Base-by-base conservation (phyloP, 306 rosid species). In the Corylus heterophylla region DNA sequence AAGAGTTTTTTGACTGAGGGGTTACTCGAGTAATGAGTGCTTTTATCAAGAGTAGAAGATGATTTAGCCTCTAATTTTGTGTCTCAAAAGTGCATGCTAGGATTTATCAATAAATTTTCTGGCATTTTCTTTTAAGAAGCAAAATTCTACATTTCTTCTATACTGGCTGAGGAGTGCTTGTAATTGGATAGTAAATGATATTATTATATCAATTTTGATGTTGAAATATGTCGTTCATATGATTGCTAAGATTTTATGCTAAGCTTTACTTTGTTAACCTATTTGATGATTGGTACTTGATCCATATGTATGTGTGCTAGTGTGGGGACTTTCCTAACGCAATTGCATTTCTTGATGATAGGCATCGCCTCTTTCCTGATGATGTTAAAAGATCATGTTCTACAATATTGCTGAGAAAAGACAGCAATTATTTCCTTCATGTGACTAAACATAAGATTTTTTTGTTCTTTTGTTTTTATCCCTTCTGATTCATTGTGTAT, bases 311-410 rank as follows among this genome's bases (percentile, higher is more conserved):
- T 22, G 25, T 22, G 25, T 22, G 25, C 25, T 22, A 22, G 25
- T 22, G 25, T 22, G 25, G 25, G 25, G 25, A 22, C 25, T 22
- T 22, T 22, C 25, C 25, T 22, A 80, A 82, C 78, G 47, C 70
- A 67, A 61, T 75, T 35, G 72, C 78, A 14, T 29, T 66, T 64
- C 44, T 55, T n/a, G 63, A 69, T 79, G 83, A 77, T 86, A 95
- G 98, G 91, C 87, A 95, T 81, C 81, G 74, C 44, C 88, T 93
- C 71, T 95, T 93, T 64, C 86, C 86, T 11, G 98, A 95, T 74
- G 70, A 85, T 39, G 88, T 95, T 76, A 89, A 88, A 92, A 93
- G 87, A 83, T 93, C 98, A 48, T 97, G 98, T 49, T 90, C 97
- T 39, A 90, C 96, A 13, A 52, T 90, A 78, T 91, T 94, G 98